These are phyloP conservation scores for Angophora floribunda DNA, from an alignment of 345 rosid genomes.

Conservation along the genomic window DNA sequence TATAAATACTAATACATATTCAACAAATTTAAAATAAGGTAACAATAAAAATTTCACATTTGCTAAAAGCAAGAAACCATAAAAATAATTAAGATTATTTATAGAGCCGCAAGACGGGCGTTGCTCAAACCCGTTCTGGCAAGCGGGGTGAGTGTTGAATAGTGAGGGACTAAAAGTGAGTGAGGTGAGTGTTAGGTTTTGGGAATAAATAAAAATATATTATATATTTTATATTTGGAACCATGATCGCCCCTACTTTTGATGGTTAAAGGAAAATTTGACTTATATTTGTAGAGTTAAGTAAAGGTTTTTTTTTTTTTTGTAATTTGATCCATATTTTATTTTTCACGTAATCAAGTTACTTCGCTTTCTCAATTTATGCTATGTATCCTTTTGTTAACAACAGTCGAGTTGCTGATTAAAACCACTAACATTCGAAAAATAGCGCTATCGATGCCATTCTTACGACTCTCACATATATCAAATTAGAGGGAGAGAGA, in stretches of 20 bases:
- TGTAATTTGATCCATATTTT: neutral
- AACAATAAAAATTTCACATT: no score
- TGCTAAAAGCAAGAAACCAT: no score
- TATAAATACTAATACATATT: no score
- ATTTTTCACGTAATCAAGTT: neutral
- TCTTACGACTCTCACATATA: neutral
- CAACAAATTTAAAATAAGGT: no score
- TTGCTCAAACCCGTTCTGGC: no score
- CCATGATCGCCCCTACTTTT: neutral
- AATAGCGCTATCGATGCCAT: neutral
- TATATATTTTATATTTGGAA: no score
- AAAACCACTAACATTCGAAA: neutral
- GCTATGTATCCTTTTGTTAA: neutral
- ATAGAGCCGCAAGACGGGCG: no score
- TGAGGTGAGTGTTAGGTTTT: no score
- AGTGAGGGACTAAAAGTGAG: no score
- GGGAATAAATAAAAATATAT: no score
- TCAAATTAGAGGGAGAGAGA: neutral
- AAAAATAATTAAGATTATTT: no score
- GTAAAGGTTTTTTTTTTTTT: neutral
- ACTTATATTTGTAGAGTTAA: neutral
- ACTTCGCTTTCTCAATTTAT: neutral
- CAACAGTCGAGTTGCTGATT: neutral
- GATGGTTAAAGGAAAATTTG: neutral
- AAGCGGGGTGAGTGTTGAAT: no score